phyloP scores from a whole-genome alignment of 371 early-diverging fungal species.

The Coemansia sp. region DNA sequence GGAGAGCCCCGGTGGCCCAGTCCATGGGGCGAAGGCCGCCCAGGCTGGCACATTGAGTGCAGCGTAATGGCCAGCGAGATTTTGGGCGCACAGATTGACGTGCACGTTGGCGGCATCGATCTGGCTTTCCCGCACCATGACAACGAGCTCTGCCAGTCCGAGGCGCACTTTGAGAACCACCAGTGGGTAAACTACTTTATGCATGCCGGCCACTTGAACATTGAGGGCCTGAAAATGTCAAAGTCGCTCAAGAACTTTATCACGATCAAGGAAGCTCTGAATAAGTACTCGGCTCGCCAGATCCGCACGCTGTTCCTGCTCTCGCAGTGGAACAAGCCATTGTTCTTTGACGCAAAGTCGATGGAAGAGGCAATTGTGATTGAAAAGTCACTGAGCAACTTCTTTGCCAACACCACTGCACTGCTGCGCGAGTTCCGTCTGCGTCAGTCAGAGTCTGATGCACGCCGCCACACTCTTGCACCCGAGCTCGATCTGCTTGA shows the following conservation, averaged over 20 bases:
- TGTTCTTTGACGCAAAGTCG: constrained; percentile 82
- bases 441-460: constrained; percentile 56
- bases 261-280: constrained; percentile 89
- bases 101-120: constrained; percentile 99
- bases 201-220: constrained; percentile 98
- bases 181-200: constrained; percentile 99
- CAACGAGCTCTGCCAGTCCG: constrained; percentile 98
- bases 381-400: constrained; percentile 76
- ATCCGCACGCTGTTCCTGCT: constrained; percentile 93
- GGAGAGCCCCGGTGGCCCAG: constrained; percentile 97
- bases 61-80: constrained; percentile 98
- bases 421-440: constrained; percentile 62
- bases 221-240: constrained; percentile 99
- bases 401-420: constrained; percentile 79
- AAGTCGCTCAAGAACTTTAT: constrained; percentile 99
- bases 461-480: constrained; percentile 70
- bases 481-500: constrained; percentile 64
- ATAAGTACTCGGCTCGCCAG: constrained; percentile 81
- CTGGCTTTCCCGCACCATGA: constrained; percentile 99
- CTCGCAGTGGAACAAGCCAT: constrained; percentile 86
- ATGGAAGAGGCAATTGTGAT: constrained; percentile 83
- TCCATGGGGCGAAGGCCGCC: constrained; percentile 95
- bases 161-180: constrained; percentile 85
- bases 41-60: constrained; percentile 99
- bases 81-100: constrained; percentile 88